phyloP scores from a whole-genome alignment of 129 eudicot species.

The Lactuca saligna region DNA sequence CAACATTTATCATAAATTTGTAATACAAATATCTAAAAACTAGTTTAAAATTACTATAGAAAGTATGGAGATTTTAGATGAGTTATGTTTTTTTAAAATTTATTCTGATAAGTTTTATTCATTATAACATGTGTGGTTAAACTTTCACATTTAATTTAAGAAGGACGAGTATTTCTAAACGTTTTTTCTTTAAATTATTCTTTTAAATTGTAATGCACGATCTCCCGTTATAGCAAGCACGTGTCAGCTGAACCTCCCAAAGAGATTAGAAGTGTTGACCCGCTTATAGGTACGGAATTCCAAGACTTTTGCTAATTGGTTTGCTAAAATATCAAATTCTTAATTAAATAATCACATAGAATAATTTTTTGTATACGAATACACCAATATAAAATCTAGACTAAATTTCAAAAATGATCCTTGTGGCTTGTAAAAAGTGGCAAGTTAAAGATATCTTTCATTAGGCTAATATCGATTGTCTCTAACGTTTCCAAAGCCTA shows the following conservation, averaged over 20 bases:
- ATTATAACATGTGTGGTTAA: not conserved
- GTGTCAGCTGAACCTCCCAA: conserved; percentile 20
- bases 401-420: too few species aligned
- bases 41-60: too few species aligned
- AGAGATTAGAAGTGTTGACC: conserved; percentile 31
- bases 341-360: not conserved
- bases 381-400: too few species aligned
- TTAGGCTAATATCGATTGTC: too few species aligned
- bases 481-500: too few species aligned
- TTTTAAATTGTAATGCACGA: conserved; percentile 5
- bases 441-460: too few species aligned
- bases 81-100: not conserved
- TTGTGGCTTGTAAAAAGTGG: too few species aligned
- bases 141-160: not conserved
- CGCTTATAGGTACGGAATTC: conserved; percentile 23
- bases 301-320: conserved; percentile 3
- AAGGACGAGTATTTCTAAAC: not conserved
- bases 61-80: not conserved
- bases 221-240: conserved; percentile 9
- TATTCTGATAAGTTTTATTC: too few species aligned
- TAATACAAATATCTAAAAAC: too few species aligned
- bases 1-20: not conserved
- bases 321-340: not conserved
- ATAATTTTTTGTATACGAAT: too few species aligned
- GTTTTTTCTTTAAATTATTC: too few species aligned